Base-by-base conservation (phyloP, 345 rosid genomes). In the Citrus glauca region DNA sequence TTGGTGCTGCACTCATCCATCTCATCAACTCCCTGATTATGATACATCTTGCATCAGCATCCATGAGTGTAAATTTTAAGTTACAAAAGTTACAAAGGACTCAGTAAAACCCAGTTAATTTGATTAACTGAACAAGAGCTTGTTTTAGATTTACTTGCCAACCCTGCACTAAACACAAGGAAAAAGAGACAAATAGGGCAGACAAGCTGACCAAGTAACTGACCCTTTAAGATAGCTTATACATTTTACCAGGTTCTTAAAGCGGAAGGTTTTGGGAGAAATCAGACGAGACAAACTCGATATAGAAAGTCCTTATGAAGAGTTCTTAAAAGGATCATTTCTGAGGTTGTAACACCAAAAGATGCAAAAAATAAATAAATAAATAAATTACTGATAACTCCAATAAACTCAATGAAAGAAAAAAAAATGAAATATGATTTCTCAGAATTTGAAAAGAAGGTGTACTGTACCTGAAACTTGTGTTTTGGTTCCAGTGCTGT, bases 1-100 rank as follows among this genome's bases (percentile, higher is more conserved):
- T 82, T 81, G 75, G 78, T 76, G 84, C 81, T 81, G 74, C 80
- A 84, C 73, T 80, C 89, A 19, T 87, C 87, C 84, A 85, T 86
- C 61, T 81, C 86, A 70, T 87, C 93, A 81, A 74, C 77, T 69
- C 86, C 94, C 94, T 90, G 88, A 38, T 71, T 24, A 74, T 63
- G 63, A 60, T 25, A 67, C 37, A 81, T 24, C 27, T 45, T 71
- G 37, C 25, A 72, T 78, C 48, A 80, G 33, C 75, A 71, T 60
- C 71, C 60, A 40, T 28, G 25, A 25, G 40, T 60, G 67, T 27
- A 55, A 61, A 33, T 14, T 42, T 61, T 16, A 45, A 45, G 22
- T 30, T 2, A 33, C 17, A 40, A 37, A 62, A 59, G 35, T 38
- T 32, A 64, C 25, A 60, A 71, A 71, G 73, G 14, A 60, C 64